These are phyloP conservation scores for Rhizopus stolonifer DNA, from an alignment of 371 early-diverging fungal species.

Conservation along the genomic window DNA sequence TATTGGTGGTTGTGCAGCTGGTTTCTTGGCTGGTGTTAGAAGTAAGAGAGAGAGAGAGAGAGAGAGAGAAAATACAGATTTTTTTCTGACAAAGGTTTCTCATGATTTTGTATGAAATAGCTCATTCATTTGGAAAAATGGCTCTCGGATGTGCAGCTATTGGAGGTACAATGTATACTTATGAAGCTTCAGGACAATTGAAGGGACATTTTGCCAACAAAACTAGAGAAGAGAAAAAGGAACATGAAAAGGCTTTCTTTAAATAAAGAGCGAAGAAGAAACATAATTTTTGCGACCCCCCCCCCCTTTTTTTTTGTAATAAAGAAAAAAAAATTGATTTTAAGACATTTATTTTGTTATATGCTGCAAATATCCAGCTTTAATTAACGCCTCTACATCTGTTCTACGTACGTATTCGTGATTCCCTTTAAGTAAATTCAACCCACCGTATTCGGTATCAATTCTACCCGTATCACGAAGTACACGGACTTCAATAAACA, in stretches of 20 bases:
- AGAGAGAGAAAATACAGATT: too few species aligned
- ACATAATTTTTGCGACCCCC: background rate
- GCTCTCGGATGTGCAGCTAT: conserved; percentile 64
- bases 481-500: conserved; percentile 88
- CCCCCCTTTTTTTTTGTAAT: too few species aligned
- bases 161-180: conserved; percentile 71
- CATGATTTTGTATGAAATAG: conserved; percentile 25
- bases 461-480: conserved; percentile 87
- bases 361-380: conserved; percentile 78
- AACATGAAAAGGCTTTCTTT: conserved; percentile 52
- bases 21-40: conserved; percentile 69
- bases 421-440: conserved; percentile 70
- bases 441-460: conserved; percentile 77
- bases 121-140: conserved; percentile 61
- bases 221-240: conserved; percentile 51
- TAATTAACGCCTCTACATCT: conserved; percentile 88
- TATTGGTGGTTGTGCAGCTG: conserved; percentile 76
- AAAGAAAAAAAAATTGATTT: background rate
- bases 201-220: conserved; percentile 55
- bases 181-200: conserved; percentile 66
- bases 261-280: conserved; percentile 34
- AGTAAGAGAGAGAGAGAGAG: too few species aligned
- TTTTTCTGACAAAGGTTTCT: too few species aligned
- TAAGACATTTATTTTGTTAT: conserved; percentile 23
- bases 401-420: conserved; percentile 83